Conservation (phyloP, 768 basidiomycete species). For the Boletus eberwhitei region DNA sequence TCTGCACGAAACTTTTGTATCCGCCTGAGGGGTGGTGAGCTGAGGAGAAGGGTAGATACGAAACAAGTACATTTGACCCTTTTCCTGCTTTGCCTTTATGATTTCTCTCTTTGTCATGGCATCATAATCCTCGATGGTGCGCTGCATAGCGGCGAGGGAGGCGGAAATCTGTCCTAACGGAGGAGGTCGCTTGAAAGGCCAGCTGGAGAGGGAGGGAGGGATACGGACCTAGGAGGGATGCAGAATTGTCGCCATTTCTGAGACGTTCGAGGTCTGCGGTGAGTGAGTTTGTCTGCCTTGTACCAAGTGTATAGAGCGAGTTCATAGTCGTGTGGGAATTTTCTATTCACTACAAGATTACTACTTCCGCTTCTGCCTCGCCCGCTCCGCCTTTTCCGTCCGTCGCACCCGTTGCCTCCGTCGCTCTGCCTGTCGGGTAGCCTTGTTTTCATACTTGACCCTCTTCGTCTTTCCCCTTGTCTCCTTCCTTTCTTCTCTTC, state of each 20-base stretch:
- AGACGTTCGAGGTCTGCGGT: constrained; percentile 84
- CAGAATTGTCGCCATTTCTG: constrained; percentile 74
- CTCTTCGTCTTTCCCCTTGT: constrained; percentile 27
- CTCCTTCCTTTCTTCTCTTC: not conserved
- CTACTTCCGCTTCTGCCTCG: constrained; percentile 58
- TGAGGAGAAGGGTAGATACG: not conserved
- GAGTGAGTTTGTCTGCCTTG: constrained; percentile 86
- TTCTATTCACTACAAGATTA: too few relatives aligned
- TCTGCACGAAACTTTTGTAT: constrained; percentile 90
- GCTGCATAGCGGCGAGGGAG: constrained; percentile 89
- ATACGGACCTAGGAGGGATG: constrained; percentile 77
- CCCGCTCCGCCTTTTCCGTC: constrained; percentile 68
- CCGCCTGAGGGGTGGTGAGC: constrained; percentile 51
- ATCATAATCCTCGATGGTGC: constrained; percentile 97
- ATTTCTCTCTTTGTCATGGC: constrained; percentile 96
- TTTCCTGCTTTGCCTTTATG: constrained; percentile 94
- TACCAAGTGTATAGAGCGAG: constrained; percentile 89
- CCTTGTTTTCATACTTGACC: constrained; percentile 68
- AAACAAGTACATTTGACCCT: constrained; percentile 75
- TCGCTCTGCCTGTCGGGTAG: constrained; percentile 57
- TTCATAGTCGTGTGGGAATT: constrained; percentile 60
- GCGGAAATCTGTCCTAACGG: constrained; percentile 92
- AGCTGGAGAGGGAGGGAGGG: not conserved
- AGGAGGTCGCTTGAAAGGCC: constrained; percentile 13
- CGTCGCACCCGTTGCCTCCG: constrained; percentile 62